A percentile compares a stretch with the other conserved stretches of the same genome.
Evolutionary conservation across 2,329 filamentous ascomycete species (phyloP).

Genomic region (Fusarium nelsonii): DNA sequence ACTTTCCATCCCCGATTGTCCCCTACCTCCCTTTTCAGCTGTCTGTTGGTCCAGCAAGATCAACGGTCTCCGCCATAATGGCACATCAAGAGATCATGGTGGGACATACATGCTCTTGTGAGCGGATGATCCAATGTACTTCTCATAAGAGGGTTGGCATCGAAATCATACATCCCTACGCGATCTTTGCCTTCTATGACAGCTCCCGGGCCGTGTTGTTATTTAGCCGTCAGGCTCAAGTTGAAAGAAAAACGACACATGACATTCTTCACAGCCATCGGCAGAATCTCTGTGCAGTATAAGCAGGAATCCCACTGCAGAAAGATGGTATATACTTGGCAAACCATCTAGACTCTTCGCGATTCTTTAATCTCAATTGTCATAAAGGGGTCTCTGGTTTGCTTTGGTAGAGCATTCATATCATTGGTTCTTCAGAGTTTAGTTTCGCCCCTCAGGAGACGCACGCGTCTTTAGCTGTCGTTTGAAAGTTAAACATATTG

Average conservation of each 20-base stretch:
- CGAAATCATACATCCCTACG: slow-evolving; percentile 32
- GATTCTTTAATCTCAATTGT: slow-evolving; percentile 12
- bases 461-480: neutral
- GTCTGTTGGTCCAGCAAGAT: slow-evolving; percentile 19
- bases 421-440: neutral
- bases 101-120: slow-evolving; percentile 7
- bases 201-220: slow-evolving; percentile 33
- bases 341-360: slow-evolving; percentile 6
- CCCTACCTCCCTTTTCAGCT: slow-evolving; percentile 32
- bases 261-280: slow-evolving; percentile 36
- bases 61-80: slow-evolving; percentile 32
- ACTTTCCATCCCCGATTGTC: slow-evolving; percentile 22
- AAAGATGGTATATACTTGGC: slow-evolving; percentile 4
- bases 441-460: neutral
- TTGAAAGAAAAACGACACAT: slow-evolving; percentile 26
- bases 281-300: slow-evolving; percentile 3
- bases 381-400: neutral
- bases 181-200: slow-evolving; percentile 30
- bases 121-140: slow-evolving; percentile 26
- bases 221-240: slow-evolving; percentile 38
- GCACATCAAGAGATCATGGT: slow-evolving; percentile 33
- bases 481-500: neutral
- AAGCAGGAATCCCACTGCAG: slow-evolving; percentile 9
- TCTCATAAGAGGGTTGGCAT: slow-evolving; percentile 17
- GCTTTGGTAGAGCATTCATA: slow-evolving; percentile 1